phyloP scores from a whole-genome alignment of 495 filamentous ascomycete genomes.

The Jackrogersella multiformis region DNA sequence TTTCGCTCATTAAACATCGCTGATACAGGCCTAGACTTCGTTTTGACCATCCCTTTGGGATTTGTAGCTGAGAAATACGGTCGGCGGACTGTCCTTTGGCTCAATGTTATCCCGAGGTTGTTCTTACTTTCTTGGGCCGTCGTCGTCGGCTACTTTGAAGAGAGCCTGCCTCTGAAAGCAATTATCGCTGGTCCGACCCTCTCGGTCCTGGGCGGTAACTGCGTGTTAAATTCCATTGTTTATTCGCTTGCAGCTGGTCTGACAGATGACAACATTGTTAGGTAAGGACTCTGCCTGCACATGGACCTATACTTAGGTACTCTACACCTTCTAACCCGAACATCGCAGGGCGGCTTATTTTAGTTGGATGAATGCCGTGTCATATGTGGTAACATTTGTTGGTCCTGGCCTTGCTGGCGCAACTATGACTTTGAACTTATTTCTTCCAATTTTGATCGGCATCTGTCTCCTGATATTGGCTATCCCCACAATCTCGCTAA shows the following conservation, averaged over 20 bases:
- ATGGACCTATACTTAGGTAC: neutral
- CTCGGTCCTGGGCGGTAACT: conserved; percentile 56
- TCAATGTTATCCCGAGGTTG: conserved; percentile 53
- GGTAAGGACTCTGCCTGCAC: conserved; percentile 38
- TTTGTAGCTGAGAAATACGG: conserved; percentile 53
- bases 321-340: too few species aligned
- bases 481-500: conserved; percentile 43
- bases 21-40: conserved; percentile 48
- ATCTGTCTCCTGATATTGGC: conserved; percentile 50
- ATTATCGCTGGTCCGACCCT: conserved; percentile 49
- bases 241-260: conserved; percentile 53
- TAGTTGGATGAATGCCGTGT: conserved; percentile 53
- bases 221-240: conserved; percentile 58
- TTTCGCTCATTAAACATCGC: too few species aligned
- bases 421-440: conserved; percentile 51
- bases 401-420: conserved; percentile 55
- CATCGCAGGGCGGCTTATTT: conserved; percentile 54
- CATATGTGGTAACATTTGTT: conserved; percentile 52
- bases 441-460: conserved; percentile 54
- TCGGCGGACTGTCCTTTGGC: conserved; percentile 46
- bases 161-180: conserved; percentile 48
- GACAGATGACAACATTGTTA: conserved; percentile 50
- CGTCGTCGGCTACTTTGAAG: conserved; percentile 52
- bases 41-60: conserved; percentile 58
- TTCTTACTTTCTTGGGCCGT: conserved; percentile 54